A percentile compares a stretch with the other conserved stretches of the same genome.
These are phyloP conservation scores for Ogataea glucozyma DNA, from an alignment of 805 yeast species.

Conservation along the genomic window DNA sequence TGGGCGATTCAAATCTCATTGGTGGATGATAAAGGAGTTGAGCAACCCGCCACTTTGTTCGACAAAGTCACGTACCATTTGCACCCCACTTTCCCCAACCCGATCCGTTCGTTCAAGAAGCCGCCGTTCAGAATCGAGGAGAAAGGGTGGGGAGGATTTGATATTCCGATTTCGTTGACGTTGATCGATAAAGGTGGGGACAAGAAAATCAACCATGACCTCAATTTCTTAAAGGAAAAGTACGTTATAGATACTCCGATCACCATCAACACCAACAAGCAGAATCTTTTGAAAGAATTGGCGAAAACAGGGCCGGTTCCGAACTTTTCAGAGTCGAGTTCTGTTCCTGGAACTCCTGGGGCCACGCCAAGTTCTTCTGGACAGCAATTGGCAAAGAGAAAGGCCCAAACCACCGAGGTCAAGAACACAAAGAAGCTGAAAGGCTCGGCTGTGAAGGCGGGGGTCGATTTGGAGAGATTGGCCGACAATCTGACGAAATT, in stretches of 20 bases:
- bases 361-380: slow-evolving; percentile 23
- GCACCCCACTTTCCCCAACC: slow-evolving; percentile 94
- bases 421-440: slow-evolving; percentile 54
- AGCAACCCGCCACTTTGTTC: slow-evolving; percentile 80
- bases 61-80: slow-evolving; percentile 91
- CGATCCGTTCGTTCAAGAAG: slow-evolving; percentile 75
- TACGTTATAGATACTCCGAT: slow-evolving; percentile 79
- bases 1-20: slow-evolving; percentile 82
- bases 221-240: slow-evolving; percentile 77
- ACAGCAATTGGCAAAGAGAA: slow-evolving; percentile 16
- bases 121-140: slow-evolving; percentile 87
- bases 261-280: slow-evolving; percentile 74
- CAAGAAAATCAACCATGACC: slow-evolving; percentile 81
- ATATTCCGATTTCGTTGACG: slow-evolving; percentile 75
- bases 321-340: slow-evolving; percentile 12
- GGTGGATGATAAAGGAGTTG: slow-evolving; percentile 78
- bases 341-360: slow-evolving; percentile 34
- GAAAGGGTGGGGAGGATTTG: slow-evolving; percentile 99
- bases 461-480: slow-evolving; percentile 83
- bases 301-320: slow-evolving; percentile 85
- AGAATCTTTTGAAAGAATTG: slow-evolving; percentile 67
- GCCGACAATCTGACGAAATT: slow-evolving; percentile 88
- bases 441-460: slow-evolving; percentile 64
- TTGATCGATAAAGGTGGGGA: slow-evolving; percentile 87
- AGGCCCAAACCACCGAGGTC: slow-evolving; percentile 29